Base-by-base conservation (phyloP, 139 green algal species). In the Chlorella sp. region DNA sequence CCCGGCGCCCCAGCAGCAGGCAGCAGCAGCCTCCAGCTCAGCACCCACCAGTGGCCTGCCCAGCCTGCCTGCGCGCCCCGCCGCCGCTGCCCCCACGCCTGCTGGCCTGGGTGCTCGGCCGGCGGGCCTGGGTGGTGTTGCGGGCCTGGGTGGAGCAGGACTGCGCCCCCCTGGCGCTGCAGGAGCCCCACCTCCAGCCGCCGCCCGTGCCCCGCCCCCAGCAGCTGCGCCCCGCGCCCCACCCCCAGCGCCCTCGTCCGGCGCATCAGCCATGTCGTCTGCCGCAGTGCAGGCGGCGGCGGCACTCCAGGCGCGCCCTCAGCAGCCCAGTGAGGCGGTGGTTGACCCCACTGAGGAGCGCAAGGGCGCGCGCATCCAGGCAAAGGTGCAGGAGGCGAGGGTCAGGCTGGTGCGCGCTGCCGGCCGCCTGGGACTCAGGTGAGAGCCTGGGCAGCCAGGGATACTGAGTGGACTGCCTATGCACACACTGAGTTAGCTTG, bases 351-450 rank as follows among this genome's bases (percentile, higher is more conserved):
- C 22, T 20, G 55, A 64, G 55, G 55, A 64, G 22, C 55, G 42
- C 42, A 55, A 55, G 42, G 42, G 42, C 42, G 42, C 42, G 17
- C 42, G 42, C 42, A 55, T 55, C 42, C 42, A 55, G 17, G 42
- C 10, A 10, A 10, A 17, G 10, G 42, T 55, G 17, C 80, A 86
- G 63, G 78, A 85, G 30, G 35, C 81, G 42, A 73, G 83, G 1
- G 80, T 89, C 33, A 61, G 34, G 1, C 68, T 86, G 20, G 72
- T 89, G 29, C 73, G 84, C 1, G 80, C 78, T 0, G 80, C 78
- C 0, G 67, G 64, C 5, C 70, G 84, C 1, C 62, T 89, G 69
- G 84, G 84, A 5, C 62, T 85, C 29, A 65, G 73, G n/a, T n/a
- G n/a, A n/a, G n/a, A n/a, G n/a, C n/a, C n/a, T n/a, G n/a, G n/a